These are phyloP conservation scores for Trichoderma koningiopsis DNA, from an alignment of 2,329 filamentous ascomycete genomes.

Conservation along the genomic window DNA sequence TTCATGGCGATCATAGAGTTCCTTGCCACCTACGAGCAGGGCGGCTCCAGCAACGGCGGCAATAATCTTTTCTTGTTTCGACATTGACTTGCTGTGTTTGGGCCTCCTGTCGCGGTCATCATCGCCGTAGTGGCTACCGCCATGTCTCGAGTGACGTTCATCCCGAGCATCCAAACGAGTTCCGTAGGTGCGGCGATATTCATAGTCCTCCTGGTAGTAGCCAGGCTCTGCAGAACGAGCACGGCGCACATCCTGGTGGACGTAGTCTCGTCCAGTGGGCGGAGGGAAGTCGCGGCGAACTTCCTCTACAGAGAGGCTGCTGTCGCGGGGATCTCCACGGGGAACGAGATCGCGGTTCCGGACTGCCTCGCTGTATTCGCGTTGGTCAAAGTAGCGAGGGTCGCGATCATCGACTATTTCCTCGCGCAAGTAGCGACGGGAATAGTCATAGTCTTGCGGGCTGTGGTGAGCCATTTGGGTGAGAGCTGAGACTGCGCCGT, in stretches of 20 bases:
- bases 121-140: conserved; percentile 58
- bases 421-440: conserved; percentile 56
- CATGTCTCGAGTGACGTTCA: conserved; percentile 45
- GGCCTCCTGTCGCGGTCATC: conserved; percentile 50
- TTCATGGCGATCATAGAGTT: conserved; percentile 65
- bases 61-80: conserved; percentile 67
- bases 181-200: conserved; percentile 54
- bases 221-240: conserved; percentile 65
- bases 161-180: conserved; percentile 45
- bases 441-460: conserved; percentile 52
- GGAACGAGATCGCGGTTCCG: conserved; percentile 58
- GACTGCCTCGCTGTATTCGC: conserved; percentile 44
- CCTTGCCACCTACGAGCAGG: conserved; percentile 66
- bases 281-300: conserved; percentile 83
- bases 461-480: conserved; percentile 56
- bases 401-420: conserved; percentile 55
- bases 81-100: conserved; percentile 43
- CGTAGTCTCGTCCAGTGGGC: conserved; percentile 51
- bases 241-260: conserved; percentile 53
- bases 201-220: conserved; percentile 58
- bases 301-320: conserved; percentile 76
- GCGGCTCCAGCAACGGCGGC: conserved; percentile 67
- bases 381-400: conserved; percentile 55
- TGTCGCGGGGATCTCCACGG: conserved; percentile 59
- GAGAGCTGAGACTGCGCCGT: conserved; percentile 4